A percentile compares a stretch with the other conserved stretches of the same genome.
Evolutionary conservation across 108 stramenopile genomes (phyloP).

Genomic region (Cyclotella choctawhatcheeana): DNA sequence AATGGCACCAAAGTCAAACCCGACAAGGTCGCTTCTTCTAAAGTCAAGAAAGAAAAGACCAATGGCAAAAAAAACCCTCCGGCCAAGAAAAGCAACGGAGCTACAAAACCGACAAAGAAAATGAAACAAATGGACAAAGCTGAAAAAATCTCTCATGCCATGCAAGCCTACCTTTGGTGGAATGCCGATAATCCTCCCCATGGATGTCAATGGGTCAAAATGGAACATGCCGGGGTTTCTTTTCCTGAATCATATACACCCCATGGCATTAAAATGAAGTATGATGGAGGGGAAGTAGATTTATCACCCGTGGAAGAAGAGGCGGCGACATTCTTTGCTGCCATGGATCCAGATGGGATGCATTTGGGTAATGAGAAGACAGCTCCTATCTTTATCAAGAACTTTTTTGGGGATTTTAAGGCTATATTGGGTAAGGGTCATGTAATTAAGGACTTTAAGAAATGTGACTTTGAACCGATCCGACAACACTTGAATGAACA

Average conservation of each 20-base stretch:
- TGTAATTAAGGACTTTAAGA: constrained; percentile 87
- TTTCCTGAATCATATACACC: constrained; percentile 95
- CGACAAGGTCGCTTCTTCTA: constrained; percentile 14
- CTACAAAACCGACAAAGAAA: constrained; percentile 12
- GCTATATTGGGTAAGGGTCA: constrained; percentile 79
- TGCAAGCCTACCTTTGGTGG: constrained; percentile 94
- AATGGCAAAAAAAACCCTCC: constrained; percentile 33
- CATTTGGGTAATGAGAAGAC: constrained; percentile 94
- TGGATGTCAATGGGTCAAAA: constrained; percentile 93
- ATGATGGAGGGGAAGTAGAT: constrained; percentile 91
- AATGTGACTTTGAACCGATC: constrained; percentile 95
- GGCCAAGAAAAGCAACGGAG: constrained; percentile 46
- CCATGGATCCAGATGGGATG: constrained; percentile 95
- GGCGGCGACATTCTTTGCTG: constrained; percentile 98
- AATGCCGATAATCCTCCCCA: constrained; percentile 81
- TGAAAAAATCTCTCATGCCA: constrained; percentile 84
- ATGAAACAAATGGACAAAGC: constrained; percentile 80
- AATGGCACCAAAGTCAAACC: background rate
- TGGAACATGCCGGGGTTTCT: constrained; percentile 96
- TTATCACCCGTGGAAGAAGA: constrained; percentile 95
- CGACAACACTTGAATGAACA: constrained; percentile 85
- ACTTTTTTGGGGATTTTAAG: constrained; percentile 95
- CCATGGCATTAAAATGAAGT: constrained; percentile 93
- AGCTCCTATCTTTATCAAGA: constrained; percentile 93
- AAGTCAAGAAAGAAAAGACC: constrained; percentile 24